Base-by-base conservation (phyloP, 306 rosid species). In the Acmispon strigosus region DNA sequence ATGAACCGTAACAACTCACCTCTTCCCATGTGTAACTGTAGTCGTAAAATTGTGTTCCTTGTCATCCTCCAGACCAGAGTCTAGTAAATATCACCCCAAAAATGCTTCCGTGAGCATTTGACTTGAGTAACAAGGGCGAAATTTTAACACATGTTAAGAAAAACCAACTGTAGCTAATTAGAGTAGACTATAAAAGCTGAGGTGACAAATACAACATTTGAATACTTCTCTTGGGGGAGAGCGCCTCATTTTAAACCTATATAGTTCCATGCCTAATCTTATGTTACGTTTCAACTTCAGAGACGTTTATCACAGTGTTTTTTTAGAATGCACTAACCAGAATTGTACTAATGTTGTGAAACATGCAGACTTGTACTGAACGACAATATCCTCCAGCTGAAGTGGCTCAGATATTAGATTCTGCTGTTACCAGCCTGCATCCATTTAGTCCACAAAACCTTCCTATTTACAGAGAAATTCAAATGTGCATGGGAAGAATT, bases 381-480 rank as follows among this genome's bases (percentile, higher is more conserved):
- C 81, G 86, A 41, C 97, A 87, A 49, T 91, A 78, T 73, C 88
- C 96, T 51, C 92, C 91, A 0, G 85, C 85, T 2, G 92, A 80
- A 29, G 97, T 91, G 65, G 89, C 91, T 29, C 91, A 82, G 82
- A 87, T 85, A 47, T 61, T 91, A 55, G 96, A 88, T 78, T 76
- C 87, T 11, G 97, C 96, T 4, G 89, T 82, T 3, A 73, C 82
- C 70, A 85, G 91, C 50, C 75, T 91, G 74, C 82, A 75, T 70
- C 97, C 92, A 1, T 74, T 82, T 65, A 82, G 86, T 55, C 81
- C 88, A n/a, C 86, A 71, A 70, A 91, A 91, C 68, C 82, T 85
- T 55, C 89, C 83, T 47, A 74, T 91, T 69, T 91, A 88, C 75
- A 82, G 87, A 76, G 96, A 91, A 75, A 91, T 91, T 76, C 89